Evolutionary conservation across 73 alveolate species (phyloP), one percentile per base, ranked within the genome.

Genomic region (Uronychia setigera): DNA sequence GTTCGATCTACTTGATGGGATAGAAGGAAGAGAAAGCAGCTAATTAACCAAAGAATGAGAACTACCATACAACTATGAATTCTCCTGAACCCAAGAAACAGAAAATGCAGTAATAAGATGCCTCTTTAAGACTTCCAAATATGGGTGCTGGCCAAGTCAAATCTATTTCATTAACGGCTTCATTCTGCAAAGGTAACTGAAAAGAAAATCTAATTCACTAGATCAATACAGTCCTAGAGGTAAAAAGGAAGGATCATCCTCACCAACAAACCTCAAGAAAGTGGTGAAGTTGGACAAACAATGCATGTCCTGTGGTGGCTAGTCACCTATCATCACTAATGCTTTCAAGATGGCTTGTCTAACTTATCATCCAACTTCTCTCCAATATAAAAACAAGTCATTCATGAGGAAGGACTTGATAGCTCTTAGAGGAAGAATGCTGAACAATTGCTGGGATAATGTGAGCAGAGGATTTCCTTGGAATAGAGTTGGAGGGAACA

Each of bases 381-480:
- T 78, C 30, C 13, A 19, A 29, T 78, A 78, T 30, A 78, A 57
- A 29, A 78, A 78, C 31, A 78, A 78, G 35, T 25, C 25, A 30
- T 78, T 78, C 31, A 19, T 29, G 29, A 78, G 84, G 35, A 33
- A n/a, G 32, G 84, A 78, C 74, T 30, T 78, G n/a, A 78, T 78
- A 11, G 76, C 13, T 74, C 30, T 78, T 0, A n/a, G 35, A 78
- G 84, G 84, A 1, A 78, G 27, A n/a, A 78, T 78, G 60, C 84
- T 78, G 0, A 78, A 78, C 25, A 19, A 13, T 29, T 31, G 84
- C 84, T 78, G 84, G 84, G 84, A 78, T 14, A 25, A 28, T 26
- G 74, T 34, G 5, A 11, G n/a, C 67, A 46, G 19, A 19, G 67
- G 67, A 19, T 46, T 19, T 46, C 67, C 67, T 19, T 46, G 67